Conservation (phyloP, 2,329 filamentous ascomycete species). For the Alternaria atra region DNA sequence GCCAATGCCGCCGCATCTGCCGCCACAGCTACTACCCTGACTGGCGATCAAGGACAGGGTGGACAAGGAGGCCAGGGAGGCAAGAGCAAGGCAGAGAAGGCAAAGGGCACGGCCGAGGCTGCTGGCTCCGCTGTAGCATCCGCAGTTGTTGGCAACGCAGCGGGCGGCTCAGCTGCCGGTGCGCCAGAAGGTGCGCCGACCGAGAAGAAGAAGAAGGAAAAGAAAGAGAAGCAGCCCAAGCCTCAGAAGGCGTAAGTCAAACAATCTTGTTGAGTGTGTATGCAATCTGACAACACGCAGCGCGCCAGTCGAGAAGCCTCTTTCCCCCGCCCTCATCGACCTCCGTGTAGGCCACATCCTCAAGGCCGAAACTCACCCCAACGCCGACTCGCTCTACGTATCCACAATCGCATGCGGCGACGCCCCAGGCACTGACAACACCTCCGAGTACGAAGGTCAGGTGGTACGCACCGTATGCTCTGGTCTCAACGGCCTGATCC, state of each 20-base stretch:
- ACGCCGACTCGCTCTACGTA: conserved; percentile 94
- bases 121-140: conserved; percentile 61
- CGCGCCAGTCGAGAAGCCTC: conserved; percentile 73
- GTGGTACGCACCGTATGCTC: conserved; percentile 96
- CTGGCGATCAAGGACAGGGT: conserved; percentile 43
- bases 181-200: conserved; percentile 54
- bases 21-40: conserved; percentile 51
- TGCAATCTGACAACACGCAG: conserved; percentile 31
- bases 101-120: conserved; percentile 64
- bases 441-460: conserved; percentile 88
- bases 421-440: conserved; percentile 84
- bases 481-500: conserved; percentile 90
- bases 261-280: not conserved
- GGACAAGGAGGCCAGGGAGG: conserved; percentile 49
- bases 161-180: conserved; percentile 29
- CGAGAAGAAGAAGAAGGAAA: conserved; percentile 76
- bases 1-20: conserved; percentile 64
- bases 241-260: conserved; percentile 60
- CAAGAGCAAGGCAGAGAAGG: conserved; percentile 56
- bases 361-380: conserved; percentile 93
- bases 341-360: conserved; percentile 97
- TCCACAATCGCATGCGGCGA: conserved; percentile 96
- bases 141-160: conserved; percentile 55
- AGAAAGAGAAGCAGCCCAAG: conserved; percentile 89
- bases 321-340: conserved; percentile 88